phyloP scores from a whole-genome alignment of 2,329 filamentous ascomycete species.

The Mycocentrospora acerina region DNA sequence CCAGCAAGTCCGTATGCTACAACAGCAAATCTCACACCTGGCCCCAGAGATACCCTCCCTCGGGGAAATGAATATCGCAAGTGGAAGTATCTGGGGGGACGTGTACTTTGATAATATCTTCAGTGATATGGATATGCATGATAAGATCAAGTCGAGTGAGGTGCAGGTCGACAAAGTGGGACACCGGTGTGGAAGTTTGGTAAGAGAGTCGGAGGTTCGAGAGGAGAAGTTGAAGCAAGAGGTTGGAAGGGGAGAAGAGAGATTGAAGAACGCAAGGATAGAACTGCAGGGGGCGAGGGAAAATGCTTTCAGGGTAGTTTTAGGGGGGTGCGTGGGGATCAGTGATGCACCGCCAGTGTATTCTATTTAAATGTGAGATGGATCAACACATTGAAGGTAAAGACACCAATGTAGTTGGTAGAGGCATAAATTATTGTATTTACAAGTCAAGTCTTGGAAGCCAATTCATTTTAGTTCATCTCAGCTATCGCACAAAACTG shows the following conservation, averaged over 20 bases:
- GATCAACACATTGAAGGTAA: neutral
- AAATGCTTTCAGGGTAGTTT: conserved; percentile 43
- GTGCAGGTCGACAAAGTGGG: conserved; percentile 29
- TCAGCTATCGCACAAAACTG: too few species aligned
- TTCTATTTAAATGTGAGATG: neutral
- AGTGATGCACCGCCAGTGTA: conserved; percentile 5
- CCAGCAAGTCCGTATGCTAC: conserved; percentile 42
- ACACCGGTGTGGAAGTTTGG: conserved; percentile 33
- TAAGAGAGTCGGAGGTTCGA: conserved; percentile 35
- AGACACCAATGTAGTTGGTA: too few species aligned
- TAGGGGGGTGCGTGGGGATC: conserved; percentile 9
- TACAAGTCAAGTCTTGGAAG: too few species aligned
- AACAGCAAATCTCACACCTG: conserved; percentile 44
- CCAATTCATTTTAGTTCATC: too few species aligned
- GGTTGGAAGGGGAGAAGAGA: conserved; percentile 33
- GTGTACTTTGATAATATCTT: conserved; percentile 60
- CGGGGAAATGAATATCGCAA: conserved; percentile 46
- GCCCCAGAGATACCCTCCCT: conserved; percentile 46
- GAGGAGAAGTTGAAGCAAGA: conserved; percentile 23
- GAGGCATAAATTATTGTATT: too few species aligned
- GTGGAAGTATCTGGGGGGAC: conserved; percentile 52
- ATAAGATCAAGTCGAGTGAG: conserved; percentile 52
- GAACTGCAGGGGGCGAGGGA: conserved; percentile 51
- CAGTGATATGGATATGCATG: conserved; percentile 55
- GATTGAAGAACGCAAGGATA: conserved; percentile 28